Conservation (phyloP, 2,329 filamentous ascomycete species). For the Tolypocladium ovalisporum region DNA sequence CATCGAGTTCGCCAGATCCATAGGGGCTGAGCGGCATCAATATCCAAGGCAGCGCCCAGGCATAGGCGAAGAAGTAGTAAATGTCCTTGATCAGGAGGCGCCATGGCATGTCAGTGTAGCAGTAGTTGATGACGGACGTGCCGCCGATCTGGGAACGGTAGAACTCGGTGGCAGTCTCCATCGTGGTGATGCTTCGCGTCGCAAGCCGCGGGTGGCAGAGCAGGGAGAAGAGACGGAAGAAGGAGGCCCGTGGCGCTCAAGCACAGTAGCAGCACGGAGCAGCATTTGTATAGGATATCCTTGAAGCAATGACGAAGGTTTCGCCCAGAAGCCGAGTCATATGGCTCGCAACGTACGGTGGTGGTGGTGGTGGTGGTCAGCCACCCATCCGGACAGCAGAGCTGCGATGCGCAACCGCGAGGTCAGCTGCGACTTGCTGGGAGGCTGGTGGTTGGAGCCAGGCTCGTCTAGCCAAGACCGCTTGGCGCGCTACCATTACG, state of each 20-base stretch:
- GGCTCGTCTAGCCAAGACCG: background rate
- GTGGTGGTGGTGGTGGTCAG: background rate
- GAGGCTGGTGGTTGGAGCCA: background rate
- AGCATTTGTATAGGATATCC: background rate
- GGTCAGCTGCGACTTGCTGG: background rate
- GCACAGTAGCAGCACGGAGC: background rate
- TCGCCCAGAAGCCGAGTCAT: background rate
- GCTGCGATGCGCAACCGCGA: background rate
- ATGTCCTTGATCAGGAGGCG: slow-evolving; percentile 40
- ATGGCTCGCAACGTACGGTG: background rate
- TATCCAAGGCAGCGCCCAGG: slow-evolving; percentile 48
- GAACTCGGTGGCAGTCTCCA: slow-evolving; percentile 33
- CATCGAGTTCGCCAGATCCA: slow-evolving; percentile 45
- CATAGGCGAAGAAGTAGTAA: slow-evolving; percentile 43
- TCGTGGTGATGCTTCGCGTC: slow-evolving; percentile 5
- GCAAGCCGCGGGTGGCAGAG: background rate
- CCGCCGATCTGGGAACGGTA: slow-evolving; percentile 49
- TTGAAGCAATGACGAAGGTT: background rate
- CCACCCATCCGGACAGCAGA: background rate
- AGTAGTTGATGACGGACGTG: slow-evolving; percentile 46
- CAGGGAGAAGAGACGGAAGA: no score
- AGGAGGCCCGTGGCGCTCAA: background rate
- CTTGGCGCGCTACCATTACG: background rate
- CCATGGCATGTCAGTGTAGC: slow-evolving; percentile 46
- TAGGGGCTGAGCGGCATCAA: slow-evolving; percentile 45